Conservation (phyloP, 345 rosid genomes). For the Toxicodendron radicans region DNA sequence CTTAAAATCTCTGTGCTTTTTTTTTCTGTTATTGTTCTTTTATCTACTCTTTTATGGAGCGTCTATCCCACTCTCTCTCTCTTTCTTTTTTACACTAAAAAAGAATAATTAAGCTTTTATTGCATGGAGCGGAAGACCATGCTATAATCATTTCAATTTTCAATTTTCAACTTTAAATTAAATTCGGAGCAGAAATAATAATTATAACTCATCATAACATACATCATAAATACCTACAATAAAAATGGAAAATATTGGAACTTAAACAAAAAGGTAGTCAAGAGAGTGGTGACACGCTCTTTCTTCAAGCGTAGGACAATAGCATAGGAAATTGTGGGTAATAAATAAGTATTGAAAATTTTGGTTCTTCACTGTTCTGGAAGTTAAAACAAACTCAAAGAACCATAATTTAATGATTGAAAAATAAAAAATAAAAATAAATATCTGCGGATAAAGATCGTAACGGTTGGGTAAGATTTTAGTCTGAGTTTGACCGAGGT, state of each 20-base stretch:
- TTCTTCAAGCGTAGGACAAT: not conserved
- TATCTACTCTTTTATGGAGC: constrained; percentile 31
- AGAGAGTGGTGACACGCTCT: not conserved
- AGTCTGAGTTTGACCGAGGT: constrained; percentile 57
- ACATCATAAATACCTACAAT: no score
- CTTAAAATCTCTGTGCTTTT: constrained; percentile 18
- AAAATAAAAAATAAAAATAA: constrained; percentile 18
- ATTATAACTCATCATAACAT: no score
- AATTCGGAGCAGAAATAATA: not conserved
- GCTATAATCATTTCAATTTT: not conserved
- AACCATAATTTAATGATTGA: constrained; percentile 22
- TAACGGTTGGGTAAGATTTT: constrained; percentile 51
- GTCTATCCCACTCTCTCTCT: constrained; percentile 41
- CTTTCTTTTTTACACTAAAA: not conserved
- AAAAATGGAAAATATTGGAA: no score
- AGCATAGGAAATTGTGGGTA: not conserved
- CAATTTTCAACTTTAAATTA: not conserved
- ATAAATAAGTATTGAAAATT: not conserved
- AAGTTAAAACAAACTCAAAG: constrained; percentile 28
- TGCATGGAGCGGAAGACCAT: constrained; percentile 15
- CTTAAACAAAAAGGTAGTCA: not conserved
- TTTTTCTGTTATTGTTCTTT: not conserved
- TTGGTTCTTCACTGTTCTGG: constrained; percentile 20
- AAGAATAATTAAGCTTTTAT: not conserved
- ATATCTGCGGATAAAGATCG: constrained; percentile 51